These are phyloP conservation scores for Capsicum baccatum DNA, from an alignment of 257 asterid species.

Conservation along the genomic window DNA sequence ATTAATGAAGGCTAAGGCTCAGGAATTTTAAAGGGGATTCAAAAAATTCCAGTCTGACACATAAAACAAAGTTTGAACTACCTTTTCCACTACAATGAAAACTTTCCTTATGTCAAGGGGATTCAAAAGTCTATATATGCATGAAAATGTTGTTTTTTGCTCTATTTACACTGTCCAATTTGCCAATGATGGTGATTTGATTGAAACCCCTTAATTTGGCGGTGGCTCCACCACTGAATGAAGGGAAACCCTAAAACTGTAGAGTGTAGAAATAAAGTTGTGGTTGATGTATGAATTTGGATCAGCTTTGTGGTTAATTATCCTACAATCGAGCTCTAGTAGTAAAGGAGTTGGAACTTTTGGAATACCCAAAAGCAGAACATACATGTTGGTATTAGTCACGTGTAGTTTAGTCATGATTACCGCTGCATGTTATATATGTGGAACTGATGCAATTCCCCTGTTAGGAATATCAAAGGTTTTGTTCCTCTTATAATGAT, in stretches of 20 bases:
- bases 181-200: not conserved
- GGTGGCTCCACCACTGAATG: not conserved
- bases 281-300: not conserved
- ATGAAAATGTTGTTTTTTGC: not conserved
- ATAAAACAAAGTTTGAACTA: not conserved
- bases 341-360: not conserved
- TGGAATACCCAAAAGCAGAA: not conserved
- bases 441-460: not conserved
- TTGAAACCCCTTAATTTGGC: not conserved
- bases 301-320: not conserved
- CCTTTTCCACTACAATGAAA: not conserved
- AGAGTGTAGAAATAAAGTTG: not conserved
- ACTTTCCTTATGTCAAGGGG: not conserved
- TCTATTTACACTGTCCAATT: not conserved
- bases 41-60: not conserved
- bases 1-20: not conserved
- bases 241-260: not conserved
- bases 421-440: not conserved
- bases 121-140: not conserved
- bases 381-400: constrained; percentile 6
- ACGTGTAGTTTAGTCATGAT: not conserved
- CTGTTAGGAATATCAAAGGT: not conserved
- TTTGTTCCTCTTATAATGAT: not conserved
- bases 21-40: not conserved
- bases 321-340: not conserved